phyloP scores from a whole-genome alignment of 2,329 filamentous ascomycete species.

The Chalaropsis ovoidea region DNA sequence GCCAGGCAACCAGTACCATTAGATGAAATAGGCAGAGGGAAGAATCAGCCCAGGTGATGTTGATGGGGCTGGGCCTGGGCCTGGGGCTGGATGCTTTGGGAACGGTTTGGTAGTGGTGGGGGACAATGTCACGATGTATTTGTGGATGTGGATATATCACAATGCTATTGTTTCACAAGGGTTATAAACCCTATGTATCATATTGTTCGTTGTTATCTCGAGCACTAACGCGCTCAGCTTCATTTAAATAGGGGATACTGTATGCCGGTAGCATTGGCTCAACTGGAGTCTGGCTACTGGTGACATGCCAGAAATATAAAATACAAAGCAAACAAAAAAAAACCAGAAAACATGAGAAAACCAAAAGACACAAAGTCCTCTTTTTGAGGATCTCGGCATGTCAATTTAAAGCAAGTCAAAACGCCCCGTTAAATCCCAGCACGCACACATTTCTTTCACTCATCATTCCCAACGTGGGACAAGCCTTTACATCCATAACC shows the following conservation, averaged over 20 bases:
- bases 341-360: constrained; percentile 7
- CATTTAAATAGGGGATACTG: constrained; percentile 1
- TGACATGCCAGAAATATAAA: constrained; percentile 14
- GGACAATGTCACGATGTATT: too few species aligned
- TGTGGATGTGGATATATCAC: too few species aligned
- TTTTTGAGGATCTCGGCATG: constrained; percentile 8
- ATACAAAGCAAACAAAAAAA: constrained; percentile 17
- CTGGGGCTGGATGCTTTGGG: too few species aligned
- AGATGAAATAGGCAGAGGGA: background rate
- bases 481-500: background rate
- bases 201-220: background rate
- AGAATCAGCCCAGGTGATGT: too few species aligned
- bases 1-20: constrained; percentile 1
- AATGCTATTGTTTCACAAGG: background rate
- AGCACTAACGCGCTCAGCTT: background rate
- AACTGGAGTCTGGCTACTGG: constrained; percentile 1
- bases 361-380: constrained; percentile 7
- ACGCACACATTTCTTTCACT: constrained; percentile 19
- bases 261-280: background rate
- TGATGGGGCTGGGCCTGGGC: too few species aligned
- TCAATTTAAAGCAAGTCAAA: constrained; percentile 23
- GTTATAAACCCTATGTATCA: background rate
- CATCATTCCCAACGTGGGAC: constrained; percentile 17
- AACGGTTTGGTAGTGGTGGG: too few species aligned
- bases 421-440: constrained; percentile 23